Conservation (phyloP, 2,329 filamentous ascomycete species). For the Diaporthe amygdali region DNA sequence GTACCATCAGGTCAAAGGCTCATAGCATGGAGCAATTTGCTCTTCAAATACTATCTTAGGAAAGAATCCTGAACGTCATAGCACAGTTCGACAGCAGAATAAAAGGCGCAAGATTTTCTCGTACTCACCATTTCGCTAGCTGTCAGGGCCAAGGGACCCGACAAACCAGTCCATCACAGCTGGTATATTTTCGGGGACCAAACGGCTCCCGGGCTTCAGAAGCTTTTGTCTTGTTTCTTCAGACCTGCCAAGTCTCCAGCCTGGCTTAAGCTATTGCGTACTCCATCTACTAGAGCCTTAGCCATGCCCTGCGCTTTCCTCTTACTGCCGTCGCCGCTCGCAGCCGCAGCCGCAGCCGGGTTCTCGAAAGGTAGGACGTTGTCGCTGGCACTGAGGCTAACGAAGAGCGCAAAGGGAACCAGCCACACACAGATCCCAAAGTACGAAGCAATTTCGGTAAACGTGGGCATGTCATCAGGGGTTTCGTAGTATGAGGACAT, state of each 20-base stretch:
- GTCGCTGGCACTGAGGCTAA: conserved; percentile 90
- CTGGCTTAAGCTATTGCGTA: conserved; percentile 57
- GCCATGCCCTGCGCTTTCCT: conserved; percentile 66
- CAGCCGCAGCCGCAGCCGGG: conserved; percentile 44
- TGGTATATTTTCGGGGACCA: neutral
- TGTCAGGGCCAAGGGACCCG: neutral
- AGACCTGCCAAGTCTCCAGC: conserved; percentile 45
- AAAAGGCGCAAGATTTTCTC: neutral
- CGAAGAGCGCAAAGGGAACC: conserved; percentile 93
- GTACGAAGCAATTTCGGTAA: conserved; percentile 94
- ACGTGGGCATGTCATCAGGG: conserved; percentile 71
- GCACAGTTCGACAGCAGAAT: too few species aligned
- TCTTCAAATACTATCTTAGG: neutral
- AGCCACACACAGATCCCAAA: conserved; percentile 98
- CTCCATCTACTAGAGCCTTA: conserved; percentile 67
- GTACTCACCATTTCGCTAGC: conserved; percentile 9
- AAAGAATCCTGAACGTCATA: neutral
- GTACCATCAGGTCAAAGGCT: neutral
- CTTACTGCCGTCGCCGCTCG: conserved; percentile 51
- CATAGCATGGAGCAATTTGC: neutral
- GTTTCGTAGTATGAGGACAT: conserved; percentile 67
- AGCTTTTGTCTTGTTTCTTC: conserved; percentile 45
- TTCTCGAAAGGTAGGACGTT: conserved; percentile 95
- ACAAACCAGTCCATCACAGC: neutral
- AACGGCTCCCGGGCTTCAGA: conserved; percentile 30